Evolutionary conservation across 2,329 filamentous ascomycete species (phyloP), one percentile per base, ranked within the genome.

Genomic region (Aulographum hederae): DNA sequence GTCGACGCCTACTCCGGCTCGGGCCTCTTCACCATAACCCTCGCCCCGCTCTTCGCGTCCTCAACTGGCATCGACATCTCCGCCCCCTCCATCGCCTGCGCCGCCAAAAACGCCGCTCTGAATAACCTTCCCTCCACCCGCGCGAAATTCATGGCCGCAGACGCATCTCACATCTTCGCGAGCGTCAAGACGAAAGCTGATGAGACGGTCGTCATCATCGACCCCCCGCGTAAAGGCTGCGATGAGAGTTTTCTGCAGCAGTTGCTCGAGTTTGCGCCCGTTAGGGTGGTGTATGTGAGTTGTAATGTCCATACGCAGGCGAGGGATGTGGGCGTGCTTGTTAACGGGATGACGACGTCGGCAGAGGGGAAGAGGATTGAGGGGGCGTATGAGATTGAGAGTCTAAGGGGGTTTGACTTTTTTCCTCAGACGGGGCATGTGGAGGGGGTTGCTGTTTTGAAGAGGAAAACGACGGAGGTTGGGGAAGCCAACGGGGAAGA

Each of bases 231-330:
- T 27, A 98, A 95, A 53, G 89, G 89, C 6, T 95, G 89, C 50
- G 86, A 93, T 44, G 71, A 73, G 30, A 69, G 69, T 39, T 98
- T 98, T 52, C 57, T 98, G 26, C 54, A 61, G 12, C 89, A 98
- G 58, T 55, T 98, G 45, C 58, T 94, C 33, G 54, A 60, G 4
- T 94, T 80, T 45, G 78, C 67, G 1, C 86, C 89, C 0, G 65
- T 65, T 39, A 65, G 89, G 36, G 71, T 98, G 8, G 72, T 93
- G 4, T 98, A 98, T 51, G 86, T 98, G 26, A 92, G 80, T 48
- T 98, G 89, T 46, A 98, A 98, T 47, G 89, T 98, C 40, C 89
- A 98, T 50, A 95, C 86, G 6, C 89, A 95, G 64, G 89, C 89
- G 11, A 63, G 89, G 32, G 89, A 98, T 54, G 74, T 98, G 1